phyloP scores from a whole-genome alignment of 106 monocot genomes.

The Dendrobium nobile region DNA sequence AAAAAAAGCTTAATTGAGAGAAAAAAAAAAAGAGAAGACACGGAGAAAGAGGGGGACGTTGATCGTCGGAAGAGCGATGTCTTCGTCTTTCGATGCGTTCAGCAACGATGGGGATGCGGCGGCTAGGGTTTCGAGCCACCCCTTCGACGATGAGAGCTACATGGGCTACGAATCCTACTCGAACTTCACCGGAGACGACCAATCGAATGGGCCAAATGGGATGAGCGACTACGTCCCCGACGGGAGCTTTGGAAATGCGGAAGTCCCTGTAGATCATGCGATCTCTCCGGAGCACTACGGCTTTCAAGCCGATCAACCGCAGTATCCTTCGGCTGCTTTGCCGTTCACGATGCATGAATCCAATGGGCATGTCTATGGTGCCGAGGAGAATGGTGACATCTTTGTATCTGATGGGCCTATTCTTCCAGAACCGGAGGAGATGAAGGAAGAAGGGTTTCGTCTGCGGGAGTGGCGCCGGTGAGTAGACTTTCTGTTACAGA shows the following conservation, averaged over 20 bases:
- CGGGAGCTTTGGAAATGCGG: slow-evolving; percentile 4
- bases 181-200: slow-evolving; percentile 21
- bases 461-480: slow-evolving; percentile 14
- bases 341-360: slow-evolving; percentile 5
- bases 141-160: slow-evolving; percentile 53
- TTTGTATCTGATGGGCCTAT: slow-evolving; percentile 9
- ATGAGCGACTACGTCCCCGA: not conserved
- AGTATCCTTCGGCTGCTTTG: not conserved
- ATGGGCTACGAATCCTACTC: slow-evolving; percentile 39
- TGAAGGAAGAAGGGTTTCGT: slow-evolving; percentile 13
- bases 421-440: slow-evolving; percentile 7
- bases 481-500: not conserved
- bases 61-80: slow-evolving; percentile 17
- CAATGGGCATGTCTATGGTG: slow-evolving; percentile 1
- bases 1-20: not conserved
- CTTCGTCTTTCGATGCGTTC: slow-evolving; percentile 54
- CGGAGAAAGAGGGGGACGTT: not conserved
- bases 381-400: not conserved
- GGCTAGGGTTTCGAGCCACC: slow-evolving; percentile 12
- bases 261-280: not conserved
- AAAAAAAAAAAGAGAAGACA: no score
- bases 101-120: slow-evolving; percentile 35
- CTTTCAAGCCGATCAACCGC: not conserved
- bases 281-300: slow-evolving; percentile 4
- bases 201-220: slow-evolving; percentile 9